Percentiles rank a stretch among this genome's conserved stretches.
Evolutionary conservation across 306 rosid species (phyloP).

Genomic region (Castanea mollissima): DNA sequence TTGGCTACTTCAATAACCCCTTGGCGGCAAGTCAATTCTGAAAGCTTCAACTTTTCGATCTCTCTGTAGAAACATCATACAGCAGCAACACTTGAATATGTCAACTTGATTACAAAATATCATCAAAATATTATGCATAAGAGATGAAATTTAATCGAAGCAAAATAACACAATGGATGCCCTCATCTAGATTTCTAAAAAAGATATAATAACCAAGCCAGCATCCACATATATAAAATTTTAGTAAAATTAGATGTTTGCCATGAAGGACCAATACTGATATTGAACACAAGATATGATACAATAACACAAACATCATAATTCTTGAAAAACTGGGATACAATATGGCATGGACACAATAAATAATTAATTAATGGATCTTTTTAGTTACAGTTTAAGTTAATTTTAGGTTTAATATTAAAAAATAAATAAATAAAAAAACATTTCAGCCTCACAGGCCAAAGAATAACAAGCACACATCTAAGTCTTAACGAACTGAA

Average conservation of each 20-base stretch:
- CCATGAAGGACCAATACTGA: too few relatives aligned
- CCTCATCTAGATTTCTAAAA: not conserved
- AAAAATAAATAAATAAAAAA: too few relatives aligned
- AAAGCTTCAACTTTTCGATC: slow-evolving; percentile 91
- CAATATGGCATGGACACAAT: too few relatives aligned
- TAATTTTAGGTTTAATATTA: too few relatives aligned
- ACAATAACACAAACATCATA: too few relatives aligned
- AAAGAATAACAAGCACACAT: too few relatives aligned
- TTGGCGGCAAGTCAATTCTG: slow-evolving; percentile 91
- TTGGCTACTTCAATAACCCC: slow-evolving; percentile 97
- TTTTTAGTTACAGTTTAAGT: too few relatives aligned
- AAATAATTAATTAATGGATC: too few relatives aligned
- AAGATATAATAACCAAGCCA: not conserved
- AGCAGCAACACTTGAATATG: slow-evolving; percentile 7
- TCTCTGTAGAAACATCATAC: slow-evolving; percentile 55
- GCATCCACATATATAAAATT: not conserved
- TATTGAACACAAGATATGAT: too few relatives aligned
- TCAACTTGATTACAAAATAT: not conserved
- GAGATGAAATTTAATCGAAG: not conserved
- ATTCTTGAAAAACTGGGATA: too few relatives aligned
- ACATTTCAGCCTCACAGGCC: too few relatives aligned
- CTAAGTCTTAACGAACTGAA: too few relatives aligned
- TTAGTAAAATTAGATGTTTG: not conserved
- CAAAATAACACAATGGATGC: not conserved
- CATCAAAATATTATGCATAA: slow-evolving; percentile 3